Conservation (phyloP, 78 protist species). For the Dictyostelium intermedium region DNA sequence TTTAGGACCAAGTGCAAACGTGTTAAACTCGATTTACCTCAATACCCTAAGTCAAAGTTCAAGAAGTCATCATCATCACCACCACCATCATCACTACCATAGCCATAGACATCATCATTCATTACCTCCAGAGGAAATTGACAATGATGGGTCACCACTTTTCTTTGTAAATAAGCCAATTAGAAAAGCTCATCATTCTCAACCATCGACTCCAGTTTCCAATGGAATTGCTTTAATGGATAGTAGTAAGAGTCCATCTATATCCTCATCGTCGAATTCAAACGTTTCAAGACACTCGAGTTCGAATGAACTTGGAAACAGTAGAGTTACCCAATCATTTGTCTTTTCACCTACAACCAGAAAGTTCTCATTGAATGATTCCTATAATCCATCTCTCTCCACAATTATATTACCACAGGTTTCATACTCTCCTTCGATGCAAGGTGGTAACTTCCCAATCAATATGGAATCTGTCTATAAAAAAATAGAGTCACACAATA, state of each 20-base stretch:
- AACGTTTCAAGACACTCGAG: neutral
- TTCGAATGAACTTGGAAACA: neutral
- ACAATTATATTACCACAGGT: neutral
- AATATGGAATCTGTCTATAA: constrained; percentile 16
- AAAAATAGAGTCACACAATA: constrained; percentile 2
- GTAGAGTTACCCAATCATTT: neutral
- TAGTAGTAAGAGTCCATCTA: neutral
- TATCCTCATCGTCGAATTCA: neutral
- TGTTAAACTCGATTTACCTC: neutral
- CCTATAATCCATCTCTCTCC: neutral
- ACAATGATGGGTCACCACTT: neutral
- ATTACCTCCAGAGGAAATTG: neutral
- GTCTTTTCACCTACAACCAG: neutral
- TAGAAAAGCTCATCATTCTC: neutral
- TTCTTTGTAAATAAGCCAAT: neutral
- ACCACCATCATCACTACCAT: neutral
- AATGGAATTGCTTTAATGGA: neutral
- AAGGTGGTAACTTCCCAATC: neutral
- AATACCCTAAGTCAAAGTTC: neutral
- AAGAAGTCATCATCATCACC: neutral
- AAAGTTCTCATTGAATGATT: constrained; percentile 17
- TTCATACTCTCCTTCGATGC: neutral
- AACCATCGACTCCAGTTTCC: neutral
- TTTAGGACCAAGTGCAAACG: neutral
- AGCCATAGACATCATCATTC: neutral